Conservation (phyloP, 2,329 filamentous ascomycete genomes). For the Biscogniauxia mediterranea region DNA sequence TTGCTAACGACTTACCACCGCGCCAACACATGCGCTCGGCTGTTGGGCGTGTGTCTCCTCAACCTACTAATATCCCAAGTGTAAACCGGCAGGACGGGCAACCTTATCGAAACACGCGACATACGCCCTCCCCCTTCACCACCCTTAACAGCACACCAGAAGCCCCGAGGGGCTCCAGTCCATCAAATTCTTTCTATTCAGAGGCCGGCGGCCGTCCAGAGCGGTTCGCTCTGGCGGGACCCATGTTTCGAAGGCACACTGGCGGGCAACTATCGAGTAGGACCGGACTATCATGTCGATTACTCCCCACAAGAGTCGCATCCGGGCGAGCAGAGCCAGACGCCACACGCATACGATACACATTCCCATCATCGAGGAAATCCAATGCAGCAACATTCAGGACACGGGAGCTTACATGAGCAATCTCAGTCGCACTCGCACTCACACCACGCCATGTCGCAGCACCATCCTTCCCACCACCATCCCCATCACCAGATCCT, state of each 20-base stretch:
- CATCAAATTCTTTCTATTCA: conserved; percentile 59
- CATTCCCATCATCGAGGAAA: conserved; percentile 46
- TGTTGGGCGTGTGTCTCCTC: conserved; percentile 31
- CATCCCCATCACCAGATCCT: conserved; percentile 56
- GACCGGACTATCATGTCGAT: conserved; percentile 70
- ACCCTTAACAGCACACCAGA: conserved; percentile 35
- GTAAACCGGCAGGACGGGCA: conserved; percentile 30
- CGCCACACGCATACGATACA: conserved; percentile 60
- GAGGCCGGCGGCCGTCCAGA: conserved; percentile 68
- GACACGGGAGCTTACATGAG: conserved; percentile 47
- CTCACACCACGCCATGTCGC: conserved; percentile 40
- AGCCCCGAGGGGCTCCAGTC: conserved; percentile 54
- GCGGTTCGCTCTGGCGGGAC: conserved; percentile 75
- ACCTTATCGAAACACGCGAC: conserved; percentile 32
- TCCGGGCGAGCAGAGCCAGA: conserved; percentile 63
- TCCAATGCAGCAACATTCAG: conserved; percentile 50
- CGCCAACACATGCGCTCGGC: conserved; percentile 38
- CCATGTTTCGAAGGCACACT: conserved; percentile 70
- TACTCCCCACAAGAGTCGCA: conserved; percentile 68
- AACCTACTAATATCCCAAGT: conserved; percentile 26
- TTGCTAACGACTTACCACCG: conserved; percentile 24
- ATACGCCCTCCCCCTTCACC: conserved; percentile 29
- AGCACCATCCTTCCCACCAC: conserved; percentile 48
- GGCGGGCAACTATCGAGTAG: conserved; percentile 72
- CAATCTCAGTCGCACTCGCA: conserved; percentile 37